A percentile compares a stretch with the other conserved stretches of the same genome.
These are phyloP conservation scores for Dactylis glomerata DNA, from an alignment of 176 grass and related monocot species.

Conservation along the genomic window DNA sequence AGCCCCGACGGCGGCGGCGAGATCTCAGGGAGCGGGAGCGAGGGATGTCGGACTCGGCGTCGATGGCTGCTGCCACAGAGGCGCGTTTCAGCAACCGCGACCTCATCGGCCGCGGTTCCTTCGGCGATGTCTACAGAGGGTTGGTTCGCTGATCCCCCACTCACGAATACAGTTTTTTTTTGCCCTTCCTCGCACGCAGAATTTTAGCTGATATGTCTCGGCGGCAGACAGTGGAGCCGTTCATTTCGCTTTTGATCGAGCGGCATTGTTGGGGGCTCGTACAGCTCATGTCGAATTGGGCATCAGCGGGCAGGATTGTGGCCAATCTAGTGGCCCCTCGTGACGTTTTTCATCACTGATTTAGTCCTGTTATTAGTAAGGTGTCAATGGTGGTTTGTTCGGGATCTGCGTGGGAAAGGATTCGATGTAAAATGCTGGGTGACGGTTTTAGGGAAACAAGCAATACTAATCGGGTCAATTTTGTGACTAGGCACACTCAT, in stretches of 20 bases:
- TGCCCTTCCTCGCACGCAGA: not conserved
- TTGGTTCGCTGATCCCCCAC: slow-evolving; percentile 5
- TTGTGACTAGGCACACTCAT: not conserved
- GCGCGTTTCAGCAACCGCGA: slow-evolving; percentile 74
- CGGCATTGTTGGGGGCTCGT: slow-evolving; percentile 40
- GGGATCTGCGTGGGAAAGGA: not conserved
- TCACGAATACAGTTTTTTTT: not conserved
- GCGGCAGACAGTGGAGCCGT: not conserved
- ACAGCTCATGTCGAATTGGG: not conserved
- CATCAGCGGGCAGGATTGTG: slow-evolving; percentile 10
- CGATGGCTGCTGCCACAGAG: slow-evolving; percentile 75
- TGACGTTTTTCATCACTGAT: not conserved
- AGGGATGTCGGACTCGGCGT: slow-evolving; percentile 59
- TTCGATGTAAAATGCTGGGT: not conserved
- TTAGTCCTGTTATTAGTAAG: not conserved
- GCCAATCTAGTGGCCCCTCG: slow-evolving; percentile 9
- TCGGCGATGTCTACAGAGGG: slow-evolving; percentile 97
- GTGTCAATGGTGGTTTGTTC: slow-evolving; percentile 29
- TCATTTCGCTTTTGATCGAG: slow-evolving; percentile 13
- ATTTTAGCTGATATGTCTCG: slow-evolving; percentile 17
- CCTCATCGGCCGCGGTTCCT: slow-evolving; percentile 83
- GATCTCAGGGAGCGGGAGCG: slow-evolving; percentile 21
- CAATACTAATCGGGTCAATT: not conserved
- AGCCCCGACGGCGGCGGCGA: not conserved
- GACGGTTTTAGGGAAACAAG: not conserved